Percentiles rank a stretch among this genome's conserved stretches.
phyloP scores from a whole-genome alignment of 371 early-diverging fungal genomes.

The Parasitella parasitica region DNA sequence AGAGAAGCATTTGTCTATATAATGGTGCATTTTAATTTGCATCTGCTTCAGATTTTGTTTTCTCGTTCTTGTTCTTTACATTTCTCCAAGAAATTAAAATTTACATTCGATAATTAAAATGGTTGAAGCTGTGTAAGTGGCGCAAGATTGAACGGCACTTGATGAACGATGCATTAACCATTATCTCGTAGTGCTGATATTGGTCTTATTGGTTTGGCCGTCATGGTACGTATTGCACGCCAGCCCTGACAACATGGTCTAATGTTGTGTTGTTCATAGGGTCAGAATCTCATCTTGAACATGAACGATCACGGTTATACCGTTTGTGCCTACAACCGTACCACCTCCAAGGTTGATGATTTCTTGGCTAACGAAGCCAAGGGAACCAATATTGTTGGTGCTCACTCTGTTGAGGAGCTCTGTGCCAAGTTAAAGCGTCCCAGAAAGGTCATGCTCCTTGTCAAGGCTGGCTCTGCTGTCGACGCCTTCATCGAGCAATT shows the following conservation, averaged over 20 bases:
- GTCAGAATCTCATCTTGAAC: constrained; percentile 98
- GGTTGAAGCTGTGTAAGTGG: constrained; percentile 35
- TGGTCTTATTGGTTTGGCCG: constrained; percentile 99
- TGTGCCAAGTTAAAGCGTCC: constrained; percentile 91
- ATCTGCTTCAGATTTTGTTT: not conserved
- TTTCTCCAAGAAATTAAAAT: constrained; percentile 4
- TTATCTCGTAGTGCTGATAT: constrained; percentile 84
- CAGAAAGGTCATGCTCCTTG: constrained; percentile 95
- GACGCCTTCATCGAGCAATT: constrained; percentile 94
- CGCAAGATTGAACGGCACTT: not conserved
- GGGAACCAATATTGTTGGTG: constrained; percentile 94
- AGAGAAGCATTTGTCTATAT: constrained; percentile 5
- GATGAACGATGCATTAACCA: not conserved
- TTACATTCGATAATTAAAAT: constrained; percentile 9
- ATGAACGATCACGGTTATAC: constrained; percentile 96
- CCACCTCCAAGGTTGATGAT: constrained; percentile 90
- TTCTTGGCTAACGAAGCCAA: constrained; percentile 96
- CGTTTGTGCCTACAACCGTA: constrained; percentile 97
- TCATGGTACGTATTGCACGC: constrained; percentile 78
- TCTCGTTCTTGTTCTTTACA: constrained; percentile 5
- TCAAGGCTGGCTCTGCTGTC: constrained; percentile 96
- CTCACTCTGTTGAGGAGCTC: constrained; percentile 91
- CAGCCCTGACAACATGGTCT: not conserved
- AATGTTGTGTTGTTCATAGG: constrained; percentile 47
- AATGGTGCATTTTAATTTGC: not conserved